A percentile compares a stretch with the other conserved stretches of the same genome.
Conservation (phyloP, 164 flowering plant genomes). For the Vitis vinifera region DNA sequence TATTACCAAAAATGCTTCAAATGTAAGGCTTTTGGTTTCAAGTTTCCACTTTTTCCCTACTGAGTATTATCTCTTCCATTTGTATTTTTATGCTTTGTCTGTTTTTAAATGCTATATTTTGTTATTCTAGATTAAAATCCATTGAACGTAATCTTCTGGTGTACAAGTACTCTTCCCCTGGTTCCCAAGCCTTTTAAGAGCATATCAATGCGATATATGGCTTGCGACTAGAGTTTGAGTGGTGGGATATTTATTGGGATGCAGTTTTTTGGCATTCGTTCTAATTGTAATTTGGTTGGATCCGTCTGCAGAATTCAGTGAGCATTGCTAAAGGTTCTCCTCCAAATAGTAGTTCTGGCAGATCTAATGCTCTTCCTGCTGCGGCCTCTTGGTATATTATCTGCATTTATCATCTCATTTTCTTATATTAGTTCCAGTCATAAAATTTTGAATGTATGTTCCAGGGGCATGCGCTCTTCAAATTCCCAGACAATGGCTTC, state of each 20-base stretch:
- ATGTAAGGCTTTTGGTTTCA: constrained; percentile 38
- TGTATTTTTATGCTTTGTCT: background rate
- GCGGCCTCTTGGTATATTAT: constrained; percentile 79
- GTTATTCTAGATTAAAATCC: too few species aligned
- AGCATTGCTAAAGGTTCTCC: constrained; percentile 53
- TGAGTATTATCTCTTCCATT: background rate
- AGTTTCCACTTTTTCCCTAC: background rate
- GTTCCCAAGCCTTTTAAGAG: too few species aligned
- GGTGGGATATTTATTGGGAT: background rate
- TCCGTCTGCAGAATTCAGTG: constrained; percentile 42
- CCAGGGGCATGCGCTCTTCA: constrained; percentile 76
- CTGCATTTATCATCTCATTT: background rate
- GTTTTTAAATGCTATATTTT: too few species aligned
- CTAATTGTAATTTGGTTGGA: background rate
- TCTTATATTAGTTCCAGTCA: background rate
- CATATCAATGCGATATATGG: too few species aligned
- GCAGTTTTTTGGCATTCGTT: background rate
- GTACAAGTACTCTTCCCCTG: too few species aligned
- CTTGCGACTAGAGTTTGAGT: background rate
- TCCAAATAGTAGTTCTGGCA: constrained; percentile 66
- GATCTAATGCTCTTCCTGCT: constrained; percentile 77
- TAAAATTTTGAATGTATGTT: constrained; percentile 1
- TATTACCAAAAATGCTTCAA: constrained; percentile 39
- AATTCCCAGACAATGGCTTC: constrained; percentile 37
- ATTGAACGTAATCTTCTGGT: too few species aligned